phyloP scores from a whole-genome alignment of 2,329 filamentous ascomycete genomes.

The Exophiala aquamarina region DNA sequence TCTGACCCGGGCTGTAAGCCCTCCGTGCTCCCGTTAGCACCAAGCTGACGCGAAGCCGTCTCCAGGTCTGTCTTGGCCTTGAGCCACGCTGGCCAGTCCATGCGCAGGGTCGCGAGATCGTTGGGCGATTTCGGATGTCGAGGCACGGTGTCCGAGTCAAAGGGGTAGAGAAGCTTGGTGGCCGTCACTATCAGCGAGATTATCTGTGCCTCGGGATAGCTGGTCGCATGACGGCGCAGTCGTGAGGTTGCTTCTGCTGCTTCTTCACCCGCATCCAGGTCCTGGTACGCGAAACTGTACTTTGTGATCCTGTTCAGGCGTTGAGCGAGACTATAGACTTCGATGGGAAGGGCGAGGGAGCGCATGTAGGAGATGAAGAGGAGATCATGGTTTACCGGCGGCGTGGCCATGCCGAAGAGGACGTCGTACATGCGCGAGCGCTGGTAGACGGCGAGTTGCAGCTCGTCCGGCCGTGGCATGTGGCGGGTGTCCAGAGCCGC shows the following conservation, averaged over 20 bases:
- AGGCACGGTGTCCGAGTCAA: slow-evolving; percentile 61
- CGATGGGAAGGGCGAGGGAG: slow-evolving; percentile 72
- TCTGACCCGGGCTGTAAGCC: slow-evolving; percentile 48
- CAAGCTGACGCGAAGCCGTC: too few species aligned
- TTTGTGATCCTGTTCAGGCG: slow-evolving; percentile 54
- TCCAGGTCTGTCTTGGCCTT: slow-evolving; percentile 39
- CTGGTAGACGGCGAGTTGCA: slow-evolving; percentile 66
- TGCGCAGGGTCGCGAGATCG: slow-evolving; percentile 58
- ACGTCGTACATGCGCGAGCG: slow-evolving; percentile 63
- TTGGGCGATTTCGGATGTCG: slow-evolving; percentile 51
- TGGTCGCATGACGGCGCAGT: slow-evolving; percentile 42
- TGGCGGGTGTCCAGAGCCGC: slow-evolving; percentile 40
- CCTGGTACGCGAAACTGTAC: slow-evolving; percentile 58
- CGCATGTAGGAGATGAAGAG: slow-evolving; percentile 69
- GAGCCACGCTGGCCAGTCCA: slow-evolving; percentile 76
- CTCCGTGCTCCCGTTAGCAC: background rate
- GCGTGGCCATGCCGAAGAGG: slow-evolving; percentile 70
- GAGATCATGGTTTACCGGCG: slow-evolving; percentile 68
- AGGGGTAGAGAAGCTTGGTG: slow-evolving; percentile 76
- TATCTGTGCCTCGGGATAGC: slow-evolving; percentile 74
- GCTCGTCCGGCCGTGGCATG: slow-evolving; percentile 50
- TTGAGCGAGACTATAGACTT: slow-evolving; percentile 62
- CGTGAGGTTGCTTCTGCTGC: background rate
- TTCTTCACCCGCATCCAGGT: slow-evolving; percentile 32
- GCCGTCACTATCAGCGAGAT: slow-evolving; percentile 70